Percentiles rank a stretch among this genome's conserved stretches.
These are phyloP conservation scores for Aleurites moluccanus DNA, from an alignment of 441 rosid genomes.

Conservation along the genomic window DNA sequence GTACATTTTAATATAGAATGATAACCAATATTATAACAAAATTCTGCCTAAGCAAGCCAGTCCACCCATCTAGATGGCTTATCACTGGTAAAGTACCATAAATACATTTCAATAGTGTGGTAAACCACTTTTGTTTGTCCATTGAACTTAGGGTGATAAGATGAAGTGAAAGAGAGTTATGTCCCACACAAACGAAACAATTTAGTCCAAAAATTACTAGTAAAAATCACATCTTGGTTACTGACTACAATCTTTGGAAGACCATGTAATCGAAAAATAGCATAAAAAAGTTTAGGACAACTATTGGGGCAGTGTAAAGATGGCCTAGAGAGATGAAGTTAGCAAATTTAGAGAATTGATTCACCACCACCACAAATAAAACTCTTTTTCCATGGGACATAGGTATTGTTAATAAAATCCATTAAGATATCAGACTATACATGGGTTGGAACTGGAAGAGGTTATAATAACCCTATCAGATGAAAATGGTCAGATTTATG, in stretches of 20 bases:
- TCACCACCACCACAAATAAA: background rate
- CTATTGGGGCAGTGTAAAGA: background rate
- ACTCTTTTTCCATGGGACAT: background rate
- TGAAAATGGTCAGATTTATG: too few relatives aligned
- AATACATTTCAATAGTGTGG: background rate
- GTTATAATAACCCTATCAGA: background rate
- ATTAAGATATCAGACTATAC: background rate
- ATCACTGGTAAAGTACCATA: background rate
- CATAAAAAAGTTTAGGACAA: background rate
- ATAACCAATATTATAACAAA: background rate
- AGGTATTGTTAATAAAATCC: background rate
- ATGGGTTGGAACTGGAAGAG: background rate
- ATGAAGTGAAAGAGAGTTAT: background rate
- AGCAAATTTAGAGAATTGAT: background rate
- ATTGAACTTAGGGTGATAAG: background rate
- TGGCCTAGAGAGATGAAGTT: background rate
- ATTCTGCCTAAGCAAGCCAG: background rate
- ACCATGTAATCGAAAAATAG: background rate
- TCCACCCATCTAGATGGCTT: background rate
- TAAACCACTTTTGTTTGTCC: background rate
- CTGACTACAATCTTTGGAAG: background rate
- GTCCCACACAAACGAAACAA: background rate
- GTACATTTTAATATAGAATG: background rate
- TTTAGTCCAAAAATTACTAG: background rate
- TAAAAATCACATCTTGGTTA: background rate